phyloP scores from a whole-genome alignment of 208 protist genomes.

The Trypanosoma lewisi region DNA sequence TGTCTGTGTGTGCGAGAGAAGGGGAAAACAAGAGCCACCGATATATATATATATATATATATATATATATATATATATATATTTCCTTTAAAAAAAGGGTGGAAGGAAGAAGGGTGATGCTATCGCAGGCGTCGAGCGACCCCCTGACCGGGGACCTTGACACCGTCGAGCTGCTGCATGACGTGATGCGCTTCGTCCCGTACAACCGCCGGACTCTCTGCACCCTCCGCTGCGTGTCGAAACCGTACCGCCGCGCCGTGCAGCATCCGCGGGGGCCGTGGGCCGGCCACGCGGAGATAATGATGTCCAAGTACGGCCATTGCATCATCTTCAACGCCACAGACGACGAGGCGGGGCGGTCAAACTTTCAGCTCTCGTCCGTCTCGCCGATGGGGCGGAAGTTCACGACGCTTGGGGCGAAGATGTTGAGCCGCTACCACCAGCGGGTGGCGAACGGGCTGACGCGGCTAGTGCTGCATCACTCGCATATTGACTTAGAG shows the following conservation, averaged over 20 bases:
- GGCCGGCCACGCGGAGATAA: constrained; percentile 63
- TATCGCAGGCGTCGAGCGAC: constrained; percentile 40
- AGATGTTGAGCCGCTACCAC: constrained; percentile 63
- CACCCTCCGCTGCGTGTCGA: constrained; percentile 74
- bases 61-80: not conserved
- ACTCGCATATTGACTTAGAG: constrained; percentile 59
- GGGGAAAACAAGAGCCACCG: too few species aligned
- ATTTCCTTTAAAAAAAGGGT: not conserved
- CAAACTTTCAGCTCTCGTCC: constrained; percentile 60
- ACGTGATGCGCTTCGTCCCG: constrained; percentile 81
- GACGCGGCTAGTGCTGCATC: constrained; percentile 64
- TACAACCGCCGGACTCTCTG: constrained; percentile 84
- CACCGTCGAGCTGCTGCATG: constrained; percentile 48
- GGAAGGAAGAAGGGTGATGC: constrained; percentile 23
- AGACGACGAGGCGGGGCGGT: constrained; percentile 58
- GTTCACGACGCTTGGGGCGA: constrained; percentile 66
- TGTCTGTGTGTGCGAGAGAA: too few species aligned
- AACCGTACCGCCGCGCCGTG: constrained; percentile 71
- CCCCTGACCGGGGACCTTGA: constrained; percentile 65
- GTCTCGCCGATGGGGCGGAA: constrained; percentile 78
- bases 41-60: not conserved
- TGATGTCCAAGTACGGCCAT: constrained; percentile 78
- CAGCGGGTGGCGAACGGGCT: constrained; percentile 67
- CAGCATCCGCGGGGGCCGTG: constrained; percentile 67
- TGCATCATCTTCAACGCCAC: constrained; percentile 81